These are phyloP conservation scores for Citrus australasica DNA, from an alignment of 345 rosid genomes.

Conservation along the genomic window DNA sequence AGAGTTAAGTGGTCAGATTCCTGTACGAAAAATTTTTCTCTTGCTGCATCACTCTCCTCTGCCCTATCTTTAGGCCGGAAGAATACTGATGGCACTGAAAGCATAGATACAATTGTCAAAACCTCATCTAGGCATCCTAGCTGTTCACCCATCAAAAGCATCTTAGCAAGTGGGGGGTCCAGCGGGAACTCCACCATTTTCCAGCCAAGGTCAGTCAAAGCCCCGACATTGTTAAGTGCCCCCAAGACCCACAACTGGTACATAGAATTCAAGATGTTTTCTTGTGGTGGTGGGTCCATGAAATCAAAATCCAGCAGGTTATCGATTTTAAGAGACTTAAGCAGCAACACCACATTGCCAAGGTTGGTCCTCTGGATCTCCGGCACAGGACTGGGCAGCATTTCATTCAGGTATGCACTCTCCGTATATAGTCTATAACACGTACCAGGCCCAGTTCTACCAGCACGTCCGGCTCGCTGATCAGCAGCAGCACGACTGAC, in stretches of 20 bases:
- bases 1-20: slow-evolving; percentile 93
- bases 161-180: slow-evolving; percentile 98
- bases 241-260: slow-evolving; percentile 98
- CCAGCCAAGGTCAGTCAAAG: slow-evolving; percentile 87
- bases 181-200: slow-evolving; percentile 98
- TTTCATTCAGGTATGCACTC: slow-evolving; percentile 82
- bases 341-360: slow-evolving; percentile 88
- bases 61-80: slow-evolving; percentile 95
- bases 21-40: slow-evolving; percentile 88
- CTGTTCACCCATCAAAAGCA: slow-evolving; percentile 92
- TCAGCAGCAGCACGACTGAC: slow-evolving; percentile 97
- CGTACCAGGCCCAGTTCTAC: slow-evolving; percentile 98
- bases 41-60: slow-evolving; percentile 92
- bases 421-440: slow-evolving; percentile 94
- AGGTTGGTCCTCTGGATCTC: slow-evolving; percentile 98
- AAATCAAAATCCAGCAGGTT: slow-evolving; percentile 93
- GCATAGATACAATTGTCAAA: slow-evolving; percentile 96
- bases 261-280: slow-evolving; percentile 96
- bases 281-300: slow-evolving; percentile 99
- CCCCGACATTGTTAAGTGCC: slow-evolving; percentile 88
- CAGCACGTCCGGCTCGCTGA: slow-evolving; percentile 98
- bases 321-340: slow-evolving; percentile 86
- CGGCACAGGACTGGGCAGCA: slow-evolving; percentile 89
- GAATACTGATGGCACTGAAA: slow-evolving; percentile 96
- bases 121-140: slow-evolving; percentile 84